Evolutionary conservation across 306 rosid species (phyloP), one percentile per base, ranked within the genome.

Genomic region (Oxytropis ochrocephala): DNA sequence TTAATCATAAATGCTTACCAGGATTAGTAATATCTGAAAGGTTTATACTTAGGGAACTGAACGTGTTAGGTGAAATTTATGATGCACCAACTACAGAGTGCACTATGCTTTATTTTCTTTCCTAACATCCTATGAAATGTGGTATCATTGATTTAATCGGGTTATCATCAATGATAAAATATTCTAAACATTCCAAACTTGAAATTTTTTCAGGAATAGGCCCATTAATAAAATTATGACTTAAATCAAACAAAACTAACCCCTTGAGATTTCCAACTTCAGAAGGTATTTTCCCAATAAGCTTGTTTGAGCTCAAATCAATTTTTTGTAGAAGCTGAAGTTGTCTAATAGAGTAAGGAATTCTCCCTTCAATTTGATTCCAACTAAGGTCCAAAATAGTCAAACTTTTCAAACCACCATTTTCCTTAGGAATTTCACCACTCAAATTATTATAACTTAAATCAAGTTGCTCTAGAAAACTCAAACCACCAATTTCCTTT

Each of bases 351-450:
- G 96, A 69, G 57, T 38, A 33, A 58, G 95, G 92, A 8, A 87
- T 11, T 11, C n/a, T 27, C 36, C 95, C 91, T 50, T 81, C 81
- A 58, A 89, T 74, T 56, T 18, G 50, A 80, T 92, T 92, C 85
- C 85, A 79, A 32, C 92, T 87, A 1, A 92, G 42, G 80, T 92
- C 98, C 88, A 89, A 81, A 72, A 89, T 89, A 62, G 80, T 64
- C 81, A 89, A 50, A 39, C 85, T 86, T 38, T 77, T 78, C 67
- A 87, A 72, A 41, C 80, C 78, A 55, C 89, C 87, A 69, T 89
- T 80, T 57, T 88, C 85, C 30, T 8, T 61, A 21, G 96, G 98
- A 67, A 92, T 69, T 76, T 83, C 70, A 75, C 98, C 92, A 61
- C 78, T 87, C 1, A 89, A 47, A 43, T 83, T 84, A 81, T 89